Base-by-base conservation (phyloP, 2,329 filamentous ascomycete species). In the Colletotrichum tabaci region DNA sequence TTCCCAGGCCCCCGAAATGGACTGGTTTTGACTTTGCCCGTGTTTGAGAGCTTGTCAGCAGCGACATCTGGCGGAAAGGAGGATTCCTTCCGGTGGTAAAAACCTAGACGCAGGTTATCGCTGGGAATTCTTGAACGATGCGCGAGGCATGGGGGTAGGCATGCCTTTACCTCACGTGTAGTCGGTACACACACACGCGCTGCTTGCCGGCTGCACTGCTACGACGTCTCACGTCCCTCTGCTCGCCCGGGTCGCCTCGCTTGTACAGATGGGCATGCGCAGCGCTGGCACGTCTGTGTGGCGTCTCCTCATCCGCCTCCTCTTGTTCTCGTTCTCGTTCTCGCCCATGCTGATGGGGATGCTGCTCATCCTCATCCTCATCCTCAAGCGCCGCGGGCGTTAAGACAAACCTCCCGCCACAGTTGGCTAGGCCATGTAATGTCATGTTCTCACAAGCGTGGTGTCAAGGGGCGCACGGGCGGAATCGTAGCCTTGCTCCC, bases 21-120 rank as follows among this genome's bases (percentile, higher is more conserved):
- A 67, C 21, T 58, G 44, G 23, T 40, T 71, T 71, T 57, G 58
- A 67, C 68, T 71, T 67, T 67, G 30, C 13, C 56, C 40, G 42
- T 42, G 49, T 66, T 66, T 61, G 56, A 42, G 63, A 42, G 26
- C 62, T 46, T 60, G 55, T 46, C 35, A 35, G 46, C 18, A 26
- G 26, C 26, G 26, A 23, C 26, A 26, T 60, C 49, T 65, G 55
- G 50, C 50, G 18, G 15, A 15, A 23, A 30, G 42, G 23, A 47
- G 58, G 18, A 65, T 58, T 58, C 44, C 7, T 30, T 18, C 47
- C 6, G 42, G 44, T 23, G 44, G n/a, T 26, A 62, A 26, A 26
- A 26, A 26, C 26, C 26, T 26, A 4, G 26, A 26, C 26, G 26
- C 26, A 26, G 26, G 26, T 26, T 4, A 26, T 26, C 26, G 26